Percentiles rank a stretch among this genome's conserved stretches.
These are phyloP conservation scores for Nemania sp. DNA, from an alignment of 2,329 filamentous ascomycete species.

Conservation along the genomic window DNA sequence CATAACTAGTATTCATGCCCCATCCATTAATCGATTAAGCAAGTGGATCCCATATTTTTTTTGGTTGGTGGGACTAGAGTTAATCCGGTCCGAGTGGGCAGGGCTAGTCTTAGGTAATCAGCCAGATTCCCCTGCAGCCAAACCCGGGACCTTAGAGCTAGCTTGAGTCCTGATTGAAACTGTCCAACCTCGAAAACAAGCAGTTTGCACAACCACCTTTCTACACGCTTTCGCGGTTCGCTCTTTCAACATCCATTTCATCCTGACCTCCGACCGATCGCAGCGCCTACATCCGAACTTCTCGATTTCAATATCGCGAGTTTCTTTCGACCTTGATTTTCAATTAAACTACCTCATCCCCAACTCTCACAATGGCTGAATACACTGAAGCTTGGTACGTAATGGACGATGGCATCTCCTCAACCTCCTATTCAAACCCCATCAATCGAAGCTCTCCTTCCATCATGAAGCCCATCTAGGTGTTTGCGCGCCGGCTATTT, in stretches of 20 bases:
- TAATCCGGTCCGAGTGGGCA: constrained; percentile 41
- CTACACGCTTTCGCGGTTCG: constrained; percentile 32
- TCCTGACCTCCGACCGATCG: constrained; percentile 39
- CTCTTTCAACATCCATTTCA: constrained; percentile 35
- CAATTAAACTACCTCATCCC: constrained; percentile 32
- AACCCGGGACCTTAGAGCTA: constrained; percentile 25
- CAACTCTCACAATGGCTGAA: constrained; percentile 46
- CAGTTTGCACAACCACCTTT: constrained; percentile 41
- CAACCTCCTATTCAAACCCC: constrained; percentile 34
- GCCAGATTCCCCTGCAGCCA: constrained; percentile 43
- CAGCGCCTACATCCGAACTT: constrained; percentile 31
- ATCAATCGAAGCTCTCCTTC: constrained; percentile 41
- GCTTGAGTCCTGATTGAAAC: constrained; percentile 18
- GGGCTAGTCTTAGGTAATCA: constrained; percentile 36
- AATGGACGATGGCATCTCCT: constrained; percentile 44
- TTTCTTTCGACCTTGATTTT: constrained; percentile 24
- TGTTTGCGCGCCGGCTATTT: background rate
- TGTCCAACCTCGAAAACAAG: constrained; percentile 44
- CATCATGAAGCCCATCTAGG: constrained; percentile 30
- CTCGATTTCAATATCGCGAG: constrained; percentile 28
- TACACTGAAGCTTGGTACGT: constrained; percentile 54
- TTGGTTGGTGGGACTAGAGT: constrained; percentile 36
- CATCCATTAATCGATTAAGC: constrained; percentile 8
- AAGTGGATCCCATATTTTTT: constrained; percentile 14
- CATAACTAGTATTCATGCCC: background rate